Evolutionary conservation across 1,284 basidiomycete genomes (phyloP).

Genomic region (Ustilago trichophora): DNA sequence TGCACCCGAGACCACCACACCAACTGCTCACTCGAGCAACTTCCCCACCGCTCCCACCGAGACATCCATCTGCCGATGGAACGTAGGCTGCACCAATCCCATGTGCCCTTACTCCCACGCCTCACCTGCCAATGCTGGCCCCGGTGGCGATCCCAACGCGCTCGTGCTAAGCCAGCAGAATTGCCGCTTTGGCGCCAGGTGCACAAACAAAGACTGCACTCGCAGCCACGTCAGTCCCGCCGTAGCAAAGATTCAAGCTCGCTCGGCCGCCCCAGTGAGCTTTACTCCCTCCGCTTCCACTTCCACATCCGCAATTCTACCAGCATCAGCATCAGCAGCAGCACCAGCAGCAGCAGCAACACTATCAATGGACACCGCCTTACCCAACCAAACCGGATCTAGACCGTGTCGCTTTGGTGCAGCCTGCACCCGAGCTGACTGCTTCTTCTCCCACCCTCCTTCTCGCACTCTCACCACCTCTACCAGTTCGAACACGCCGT

Average conservation of each 20-base stretch:
- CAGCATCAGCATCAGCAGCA: neutral
- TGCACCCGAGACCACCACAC: neutral
- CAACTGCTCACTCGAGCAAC: conserved; percentile 11
- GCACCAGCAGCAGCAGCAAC: neutral
- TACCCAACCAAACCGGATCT: conserved; percentile 9
- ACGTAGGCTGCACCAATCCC: conserved; percentile 59
- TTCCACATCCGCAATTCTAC: neutral
- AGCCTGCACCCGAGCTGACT: conserved; percentile 46
- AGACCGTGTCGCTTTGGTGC: conserved; percentile 48
- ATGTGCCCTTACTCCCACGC: conserved; percentile 62
- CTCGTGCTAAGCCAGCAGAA: conserved; percentile 56
- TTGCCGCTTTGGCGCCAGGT: conserved; percentile 50
- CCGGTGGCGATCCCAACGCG: conserved; percentile 45
- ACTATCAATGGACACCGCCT: conserved; percentile 20
- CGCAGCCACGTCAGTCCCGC: conserved; percentile 62
- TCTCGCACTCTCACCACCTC: neutral
- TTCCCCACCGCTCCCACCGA: conserved; percentile 55
- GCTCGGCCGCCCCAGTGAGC: neutral
- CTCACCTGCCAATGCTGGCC: conserved; percentile 52
- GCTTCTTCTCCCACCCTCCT: conserved; percentile 51
- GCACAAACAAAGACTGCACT: conserved; percentile 58
- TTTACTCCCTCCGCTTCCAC: neutral
- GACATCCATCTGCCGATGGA: conserved; percentile 55
- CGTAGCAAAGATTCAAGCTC: conserved; percentile 5
- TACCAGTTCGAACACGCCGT: conserved; percentile 5